These are phyloP conservation scores for Exophiala sp. DNA, from an alignment of 2,329 filamentous ascomycete species.

Conservation along the genomic window DNA sequence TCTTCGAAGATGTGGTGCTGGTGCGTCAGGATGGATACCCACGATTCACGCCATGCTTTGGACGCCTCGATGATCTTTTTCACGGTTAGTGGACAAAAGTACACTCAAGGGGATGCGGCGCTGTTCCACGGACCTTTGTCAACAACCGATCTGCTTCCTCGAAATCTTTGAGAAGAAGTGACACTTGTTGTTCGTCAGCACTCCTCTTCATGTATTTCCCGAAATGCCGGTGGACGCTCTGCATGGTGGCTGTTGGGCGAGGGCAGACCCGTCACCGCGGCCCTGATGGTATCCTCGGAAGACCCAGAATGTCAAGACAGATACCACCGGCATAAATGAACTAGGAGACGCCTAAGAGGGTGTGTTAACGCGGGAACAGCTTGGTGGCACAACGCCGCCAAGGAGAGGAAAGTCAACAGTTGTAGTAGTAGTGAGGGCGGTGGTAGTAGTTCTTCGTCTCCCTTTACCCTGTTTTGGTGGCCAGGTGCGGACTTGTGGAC, in stretches of 20 bases:
- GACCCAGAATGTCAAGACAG: not conserved
- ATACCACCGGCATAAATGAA: not conserved
- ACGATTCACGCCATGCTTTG: constrained; percentile 70
- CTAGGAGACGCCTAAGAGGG: no score
- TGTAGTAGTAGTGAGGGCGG: not conserved
- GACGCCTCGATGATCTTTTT: constrained; percentile 66
- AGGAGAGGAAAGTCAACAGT: not conserved
- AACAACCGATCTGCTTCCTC: constrained; percentile 72
- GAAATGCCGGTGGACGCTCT: constrained; percentile 67
- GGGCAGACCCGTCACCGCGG: constrained; percentile 9
- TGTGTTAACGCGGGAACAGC: not conserved
- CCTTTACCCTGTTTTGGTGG: not conserved
- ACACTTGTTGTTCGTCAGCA: constrained; percentile 70
- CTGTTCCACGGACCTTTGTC: constrained; percentile 52
- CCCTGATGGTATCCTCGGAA: not conserved
- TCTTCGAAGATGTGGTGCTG: constrained; percentile 62
- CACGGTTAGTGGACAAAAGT: constrained; percentile 14
- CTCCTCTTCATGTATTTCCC: constrained; percentile 65
- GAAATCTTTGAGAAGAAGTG: constrained; percentile 69
- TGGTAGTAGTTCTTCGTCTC: not conserved
- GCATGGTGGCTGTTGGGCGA: constrained; percentile 46
- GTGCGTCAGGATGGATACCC: constrained; percentile 64
- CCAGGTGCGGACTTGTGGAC: not conserved
- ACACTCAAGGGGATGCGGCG: constrained; percentile 1
- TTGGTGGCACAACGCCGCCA: constrained; percentile 2